These are phyloP conservation scores for Keithomyces neogunnii DNA, from an alignment of 2,329 filamentous ascomycete genomes.

Conservation along the genomic window DNA sequence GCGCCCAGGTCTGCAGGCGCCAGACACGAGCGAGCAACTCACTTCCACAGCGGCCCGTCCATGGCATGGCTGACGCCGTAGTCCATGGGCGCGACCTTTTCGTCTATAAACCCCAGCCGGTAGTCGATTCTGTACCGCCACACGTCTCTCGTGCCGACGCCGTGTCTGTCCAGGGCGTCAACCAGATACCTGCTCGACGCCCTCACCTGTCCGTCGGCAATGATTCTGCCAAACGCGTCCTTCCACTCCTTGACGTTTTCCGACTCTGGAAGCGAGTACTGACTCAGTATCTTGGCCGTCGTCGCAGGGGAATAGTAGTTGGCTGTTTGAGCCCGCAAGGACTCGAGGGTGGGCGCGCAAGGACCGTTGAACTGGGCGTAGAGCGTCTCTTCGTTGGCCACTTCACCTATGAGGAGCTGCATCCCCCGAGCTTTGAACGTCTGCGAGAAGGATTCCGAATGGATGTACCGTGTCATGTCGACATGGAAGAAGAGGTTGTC, in stretches of 20 bases:
- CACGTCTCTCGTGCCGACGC: constrained; percentile 23
- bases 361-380: constrained; percentile 32
- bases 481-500: constrained; percentile 30
- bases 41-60: constrained; percentile 36
- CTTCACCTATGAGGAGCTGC: constrained; percentile 32
- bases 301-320: constrained; percentile 35
- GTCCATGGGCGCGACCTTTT: constrained; percentile 25
- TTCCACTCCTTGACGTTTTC: constrained; percentile 25
- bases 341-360: constrained; percentile 21
- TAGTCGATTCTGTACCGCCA: constrained; percentile 35
- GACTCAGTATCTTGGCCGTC: constrained; percentile 24
- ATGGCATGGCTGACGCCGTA: constrained; percentile 30
- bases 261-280: constrained; percentile 25
- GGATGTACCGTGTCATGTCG: constrained; percentile 29
- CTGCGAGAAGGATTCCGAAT: constrained; percentile 25
- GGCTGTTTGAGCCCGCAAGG: constrained; percentile 26
- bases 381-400: constrained; percentile 34
- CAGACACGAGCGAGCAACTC: constrained; percentile 7
- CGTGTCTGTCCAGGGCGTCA: constrained; percentile 21
- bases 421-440: constrained; percentile 26
- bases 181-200: constrained; percentile 25
- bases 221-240: constrained; percentile 28
- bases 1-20: neutral
- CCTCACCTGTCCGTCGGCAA: constrained; percentile 31
- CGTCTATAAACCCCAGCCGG: constrained; percentile 31